Percentiles rank a stretch among this genome's conserved stretches.
These are phyloP conservation scores for Candida nemodendra DNA, from an alignment of 805 yeast species.

Conservation along the genomic window DNA sequence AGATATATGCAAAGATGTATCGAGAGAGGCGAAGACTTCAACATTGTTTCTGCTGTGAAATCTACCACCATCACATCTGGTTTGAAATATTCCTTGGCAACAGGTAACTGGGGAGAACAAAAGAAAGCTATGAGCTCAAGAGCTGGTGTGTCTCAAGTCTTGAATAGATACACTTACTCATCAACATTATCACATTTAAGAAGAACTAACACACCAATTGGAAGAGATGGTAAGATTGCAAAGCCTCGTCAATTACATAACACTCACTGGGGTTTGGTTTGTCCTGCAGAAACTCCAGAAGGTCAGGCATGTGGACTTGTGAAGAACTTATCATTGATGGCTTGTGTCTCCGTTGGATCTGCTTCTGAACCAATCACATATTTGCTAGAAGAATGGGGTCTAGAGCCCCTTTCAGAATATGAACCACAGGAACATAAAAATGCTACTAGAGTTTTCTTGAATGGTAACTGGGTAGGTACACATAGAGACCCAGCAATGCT, in stretches of 20 bases:
- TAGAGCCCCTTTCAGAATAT: slow-evolving; percentile 96
- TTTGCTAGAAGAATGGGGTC: slow-evolving; percentile 97
- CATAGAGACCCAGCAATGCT: slow-evolving; percentile 94
- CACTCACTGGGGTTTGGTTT: slow-evolving; percentile 99
- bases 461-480: slow-evolving; percentile 99
- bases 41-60: slow-evolving; percentile 93
- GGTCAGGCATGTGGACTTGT: slow-evolving; percentile 99
- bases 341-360: slow-evolving; percentile 96
- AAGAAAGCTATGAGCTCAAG: slow-evolving; percentile 98
- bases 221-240: slow-evolving; percentile 98
- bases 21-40: slow-evolving; percentile 96
- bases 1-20: slow-evolving; percentile 99
- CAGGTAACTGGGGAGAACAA: slow-evolving; percentile 99
- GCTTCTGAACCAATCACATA: slow-evolving; percentile 93
- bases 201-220: slow-evolving; percentile 98
- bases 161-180: slow-evolving; percentile 96
- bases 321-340: slow-evolving; percentile 92
- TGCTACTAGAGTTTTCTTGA: slow-evolving; percentile 91
- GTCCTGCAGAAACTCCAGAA: slow-evolving; percentile 99
- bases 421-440: slow-evolving; percentile 89
- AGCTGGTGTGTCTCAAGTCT: slow-evolving; percentile 99
- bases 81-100: slow-evolving; percentile 93
- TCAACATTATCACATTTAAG: slow-evolving; percentile 98
- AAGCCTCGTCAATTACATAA: slow-evolving; percentile 98
- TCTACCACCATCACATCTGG: slow-evolving; percentile 97